Percentiles rank a stretch among this genome's conserved stretches.
phyloP scores from a whole-genome alignment of 2,329 filamentous ascomycete species.

The Fusarium keratoplasticum region DNA sequence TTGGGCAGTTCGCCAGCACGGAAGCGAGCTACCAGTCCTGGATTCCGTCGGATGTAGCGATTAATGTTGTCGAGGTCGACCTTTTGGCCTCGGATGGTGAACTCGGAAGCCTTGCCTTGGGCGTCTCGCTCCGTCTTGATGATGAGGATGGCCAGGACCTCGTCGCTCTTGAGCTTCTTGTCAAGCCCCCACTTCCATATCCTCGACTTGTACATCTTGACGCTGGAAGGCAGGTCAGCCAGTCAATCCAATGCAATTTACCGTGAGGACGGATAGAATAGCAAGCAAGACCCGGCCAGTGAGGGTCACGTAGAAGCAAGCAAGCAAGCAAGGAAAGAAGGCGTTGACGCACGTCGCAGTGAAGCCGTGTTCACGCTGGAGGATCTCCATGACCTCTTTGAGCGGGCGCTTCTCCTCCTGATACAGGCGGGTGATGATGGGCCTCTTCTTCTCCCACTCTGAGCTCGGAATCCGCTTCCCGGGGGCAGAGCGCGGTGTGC shows the following conservation, averaged over 20 bases:
- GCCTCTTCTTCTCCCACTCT: constrained; percentile 50
- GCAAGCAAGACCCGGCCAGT: not conserved
- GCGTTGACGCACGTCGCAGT: constrained; percentile 51
- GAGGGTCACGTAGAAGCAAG: not conserved
- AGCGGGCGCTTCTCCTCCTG: constrained; percentile 55
- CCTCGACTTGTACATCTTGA: constrained; percentile 58
- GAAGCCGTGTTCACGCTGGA: constrained; percentile 53
- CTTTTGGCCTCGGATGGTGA: constrained; percentile 53
- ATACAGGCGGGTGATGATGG: constrained; percentile 53
- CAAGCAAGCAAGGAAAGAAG: not conserved
- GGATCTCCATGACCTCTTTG: constrained; percentile 55
- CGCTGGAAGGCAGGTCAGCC: constrained; percentile 39
- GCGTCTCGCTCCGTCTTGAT: constrained; percentile 52
- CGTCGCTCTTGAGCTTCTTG: constrained; percentile 56
- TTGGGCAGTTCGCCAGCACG: constrained; percentile 47
- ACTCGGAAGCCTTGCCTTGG: constrained; percentile 49
- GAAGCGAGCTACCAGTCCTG: constrained; percentile 48
- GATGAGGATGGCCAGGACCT: constrained; percentile 54
- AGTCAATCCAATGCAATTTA: not conserved
- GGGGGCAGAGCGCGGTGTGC: constrained; percentile 38
- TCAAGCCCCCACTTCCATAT: constrained; percentile 57
- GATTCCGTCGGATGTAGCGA: constrained; percentile 55
- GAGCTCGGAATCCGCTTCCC: constrained; percentile 49
- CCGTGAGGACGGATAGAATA: not conserved
- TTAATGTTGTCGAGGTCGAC: constrained; percentile 55